phyloP scores from a whole-genome alignment of 805 yeast genomes.

The Tetrapisispora arboricola region DNA sequence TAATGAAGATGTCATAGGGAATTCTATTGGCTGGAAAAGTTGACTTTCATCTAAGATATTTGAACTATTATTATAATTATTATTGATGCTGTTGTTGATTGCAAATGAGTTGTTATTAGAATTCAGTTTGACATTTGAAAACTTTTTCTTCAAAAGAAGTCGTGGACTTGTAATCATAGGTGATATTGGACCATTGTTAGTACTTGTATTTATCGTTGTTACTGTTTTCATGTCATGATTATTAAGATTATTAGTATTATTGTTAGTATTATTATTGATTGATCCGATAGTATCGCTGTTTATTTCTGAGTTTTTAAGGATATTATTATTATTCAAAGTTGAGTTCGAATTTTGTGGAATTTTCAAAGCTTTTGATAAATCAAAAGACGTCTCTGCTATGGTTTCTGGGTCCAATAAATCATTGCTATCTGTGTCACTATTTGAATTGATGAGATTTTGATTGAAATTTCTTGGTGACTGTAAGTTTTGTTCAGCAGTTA shows the following conservation, averaged over 20 bases:
- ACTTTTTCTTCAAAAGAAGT: constrained; percentile 15
- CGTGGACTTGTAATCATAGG: constrained; percentile 11
- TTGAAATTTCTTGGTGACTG: background rate
- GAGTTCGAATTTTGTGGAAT: constrained; percentile 6
- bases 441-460: background rate
- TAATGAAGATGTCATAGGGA: background rate
- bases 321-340: constrained; percentile 1
- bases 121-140: constrained; percentile 12
- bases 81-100: background rate
- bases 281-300: background rate
- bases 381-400: constrained; percentile 15
- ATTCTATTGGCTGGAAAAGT: background rate
- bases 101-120: background rate
- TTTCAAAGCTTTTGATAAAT: constrained; percentile 25
- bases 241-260: too few relatives aligned
- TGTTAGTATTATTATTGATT: background rate
- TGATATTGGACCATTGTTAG: constrained; percentile 2
- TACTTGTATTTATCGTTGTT: background rate
- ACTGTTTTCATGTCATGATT: background rate
- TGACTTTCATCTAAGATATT: background rate
- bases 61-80: background rate
- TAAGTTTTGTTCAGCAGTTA: background rate
- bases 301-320: background rate
- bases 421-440: background rate
- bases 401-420: constrained; percentile 3